Evolutionary conservation across 73 alveolate species (phyloP).

Genomic region (Paramecium tetraurelia): DNA sequence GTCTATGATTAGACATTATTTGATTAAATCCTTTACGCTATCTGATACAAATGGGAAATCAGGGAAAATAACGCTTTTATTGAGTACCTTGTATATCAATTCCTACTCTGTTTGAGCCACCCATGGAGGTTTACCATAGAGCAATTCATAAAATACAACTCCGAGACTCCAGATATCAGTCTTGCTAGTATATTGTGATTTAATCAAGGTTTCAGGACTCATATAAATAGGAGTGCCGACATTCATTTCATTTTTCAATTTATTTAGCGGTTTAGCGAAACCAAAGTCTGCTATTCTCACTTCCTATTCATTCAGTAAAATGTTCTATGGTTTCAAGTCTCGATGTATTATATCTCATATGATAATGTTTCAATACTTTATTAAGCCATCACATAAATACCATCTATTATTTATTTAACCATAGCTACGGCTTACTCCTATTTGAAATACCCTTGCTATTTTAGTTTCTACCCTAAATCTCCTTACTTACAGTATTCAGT

Average conservation of each 20-base stretch:
- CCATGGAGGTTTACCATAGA: slow-evolving; percentile 77
- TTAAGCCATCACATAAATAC: slow-evolving; percentile 36
- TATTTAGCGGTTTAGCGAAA: slow-evolving; percentile 43
- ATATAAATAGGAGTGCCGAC: slow-evolving; percentile 86
- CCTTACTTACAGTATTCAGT: slow-evolving; percentile 60
- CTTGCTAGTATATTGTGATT: slow-evolving; percentile 72
- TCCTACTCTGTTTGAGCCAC: slow-evolving; percentile 66
- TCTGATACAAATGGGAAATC: neutral
- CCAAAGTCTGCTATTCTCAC: slow-evolving; percentile 61
- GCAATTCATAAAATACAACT: slow-evolving; percentile 83
- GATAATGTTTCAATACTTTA: neutral
- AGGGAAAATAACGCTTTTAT: neutral
- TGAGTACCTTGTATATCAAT: neutral
- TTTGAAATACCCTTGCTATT: neutral
- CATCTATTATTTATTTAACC: slow-evolving; percentile 15
- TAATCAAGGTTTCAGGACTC: slow-evolving; percentile 78
- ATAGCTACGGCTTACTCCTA: neutral
- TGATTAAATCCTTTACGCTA: neutral
- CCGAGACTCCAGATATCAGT: slow-evolving; percentile 86
- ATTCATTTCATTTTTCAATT: slow-evolving; percentile 62
- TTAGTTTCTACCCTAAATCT: slow-evolving; percentile 19
- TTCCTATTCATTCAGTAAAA: slow-evolving; percentile 25
- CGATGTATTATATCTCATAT: slow-evolving; percentile 56
- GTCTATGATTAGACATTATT: neutral
- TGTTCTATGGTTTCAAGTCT: slow-evolving; percentile 64